phyloP scores from a whole-genome alignment of 441 rosid genomes.

The Populus trichocarpa region DNA sequence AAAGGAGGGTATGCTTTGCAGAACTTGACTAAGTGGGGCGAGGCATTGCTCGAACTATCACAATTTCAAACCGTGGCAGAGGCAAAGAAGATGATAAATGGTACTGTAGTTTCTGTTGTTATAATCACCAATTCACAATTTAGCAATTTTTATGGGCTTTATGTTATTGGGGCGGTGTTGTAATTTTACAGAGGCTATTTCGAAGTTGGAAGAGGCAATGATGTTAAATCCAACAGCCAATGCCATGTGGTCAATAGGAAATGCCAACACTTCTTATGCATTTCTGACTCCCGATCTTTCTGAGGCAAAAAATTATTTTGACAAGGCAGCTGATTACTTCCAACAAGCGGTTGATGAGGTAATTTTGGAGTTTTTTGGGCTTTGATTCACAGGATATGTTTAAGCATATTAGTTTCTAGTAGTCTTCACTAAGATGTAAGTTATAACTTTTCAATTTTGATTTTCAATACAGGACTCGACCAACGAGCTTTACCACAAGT shows the following conservation, averaged over 20 bases:
- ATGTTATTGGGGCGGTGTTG: background rate
- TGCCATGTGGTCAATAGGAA: slow-evolving; percentile 73
- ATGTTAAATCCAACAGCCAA: slow-evolving; percentile 54
- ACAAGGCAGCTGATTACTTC: slow-evolving; percentile 56
- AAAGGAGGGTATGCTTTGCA: slow-evolving; percentile 17
- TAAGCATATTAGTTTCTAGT: background rate
- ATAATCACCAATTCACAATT: background rate
- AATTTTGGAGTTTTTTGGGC: background rate
- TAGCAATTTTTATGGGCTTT: too few species aligned
- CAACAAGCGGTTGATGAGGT: slow-evolving; percentile 76
- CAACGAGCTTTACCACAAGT: slow-evolving; percentile 56
- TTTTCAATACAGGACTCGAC: slow-evolving; percentile 48
- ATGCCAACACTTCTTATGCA: slow-evolving; percentile 67
- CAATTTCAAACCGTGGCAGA: slow-evolving; percentile 59
- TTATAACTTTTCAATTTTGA: background rate
- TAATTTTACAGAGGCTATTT: slow-evolving; percentile 52
- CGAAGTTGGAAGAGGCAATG: slow-evolving; percentile 84
- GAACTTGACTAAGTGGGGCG: slow-evolving; percentile 89
- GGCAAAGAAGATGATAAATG: slow-evolving; percentile 59
- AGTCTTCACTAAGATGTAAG: background rate
- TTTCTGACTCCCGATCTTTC: slow-evolving; percentile 55
- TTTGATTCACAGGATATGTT: background rate
- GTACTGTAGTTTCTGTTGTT: slow-evolving; percentile 23
- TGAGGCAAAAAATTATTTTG: slow-evolving; percentile 55
- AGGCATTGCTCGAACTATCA: slow-evolving; percentile 68